These are phyloP conservation scores for Sclerotinia minor DNA, from an alignment of 2,329 filamentous ascomycete species.

Conservation along the genomic window DNA sequence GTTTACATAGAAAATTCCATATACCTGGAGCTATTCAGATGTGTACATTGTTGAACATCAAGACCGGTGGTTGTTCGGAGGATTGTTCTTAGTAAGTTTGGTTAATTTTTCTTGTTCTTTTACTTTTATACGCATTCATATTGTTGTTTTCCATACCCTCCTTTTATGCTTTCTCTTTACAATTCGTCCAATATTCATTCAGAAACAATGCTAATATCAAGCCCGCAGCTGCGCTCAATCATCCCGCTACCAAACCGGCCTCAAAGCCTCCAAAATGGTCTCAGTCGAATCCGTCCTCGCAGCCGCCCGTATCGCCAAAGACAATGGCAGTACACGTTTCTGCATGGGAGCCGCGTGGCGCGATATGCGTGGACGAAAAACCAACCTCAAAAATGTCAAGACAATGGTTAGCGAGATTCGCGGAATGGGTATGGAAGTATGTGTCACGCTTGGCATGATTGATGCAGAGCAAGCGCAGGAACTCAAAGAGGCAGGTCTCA, in stretches of 20 bases:
- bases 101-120: background rate
- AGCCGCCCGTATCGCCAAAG: constrained; percentile 74
- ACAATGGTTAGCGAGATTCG: constrained; percentile 82
- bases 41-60: constrained; percentile 96
- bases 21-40: constrained; percentile 81
- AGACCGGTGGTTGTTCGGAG: constrained; percentile 87
- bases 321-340: constrained; percentile 85
- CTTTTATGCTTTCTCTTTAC: fast-evolving
- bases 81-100: constrained; percentile 72
- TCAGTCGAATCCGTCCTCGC: constrained; percentile 78
- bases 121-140: background rate
- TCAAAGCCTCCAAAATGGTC: constrained; percentile 77
- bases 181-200: background rate
- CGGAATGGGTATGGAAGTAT: constrained; percentile 82
- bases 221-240: constrained; percentile 69
- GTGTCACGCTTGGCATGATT: constrained; percentile 94
- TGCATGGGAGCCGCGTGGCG: constrained; percentile 95
- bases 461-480: constrained; percentile 77
- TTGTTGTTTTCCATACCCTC: background rate
- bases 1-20: constrained; percentile 82
- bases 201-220: background rate
- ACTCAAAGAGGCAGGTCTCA: constrained; percentile 79
- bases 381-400: constrained; percentile 78
- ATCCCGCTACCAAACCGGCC: constrained; percentile 73
- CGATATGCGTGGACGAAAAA: constrained; percentile 90